A percentile compares a stretch with the other conserved stretches of the same genome.
Evolutionary conservation across 2,329 filamentous ascomycete species (phyloP).

Genomic region (Madurella fahalii): DNA sequence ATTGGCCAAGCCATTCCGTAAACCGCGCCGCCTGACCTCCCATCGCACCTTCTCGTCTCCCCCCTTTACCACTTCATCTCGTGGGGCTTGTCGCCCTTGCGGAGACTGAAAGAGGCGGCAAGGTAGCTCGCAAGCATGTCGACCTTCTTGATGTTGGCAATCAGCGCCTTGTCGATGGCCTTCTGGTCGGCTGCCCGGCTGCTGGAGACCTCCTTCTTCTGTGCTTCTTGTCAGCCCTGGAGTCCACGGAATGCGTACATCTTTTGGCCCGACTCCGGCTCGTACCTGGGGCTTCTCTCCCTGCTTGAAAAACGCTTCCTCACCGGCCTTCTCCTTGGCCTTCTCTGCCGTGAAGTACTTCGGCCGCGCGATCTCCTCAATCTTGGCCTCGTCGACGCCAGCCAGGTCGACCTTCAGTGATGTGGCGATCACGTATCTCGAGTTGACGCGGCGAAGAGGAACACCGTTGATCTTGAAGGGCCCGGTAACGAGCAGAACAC

Average conservation of each 20-base stretch:
- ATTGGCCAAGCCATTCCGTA: constrained; percentile 55
- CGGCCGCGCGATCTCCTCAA: constrained; percentile 67
- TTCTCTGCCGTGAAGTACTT: constrained; percentile 98
- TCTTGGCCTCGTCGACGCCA: constrained; percentile 87
- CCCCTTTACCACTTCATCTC: constrained; percentile 91
- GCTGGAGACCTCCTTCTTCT: constrained; percentile 97
- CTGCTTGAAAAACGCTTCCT: constrained; percentile 99
- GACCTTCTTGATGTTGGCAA: constrained; percentile 98
- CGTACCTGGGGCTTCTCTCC: constrained; percentile 95
- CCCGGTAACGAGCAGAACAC: constrained; percentile 97
- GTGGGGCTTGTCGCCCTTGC: constrained; percentile 99
- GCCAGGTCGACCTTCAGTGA: constrained; percentile 79
- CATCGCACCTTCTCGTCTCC: constrained; percentile 19
- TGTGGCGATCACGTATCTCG: constrained; percentile 90
- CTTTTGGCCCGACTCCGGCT: not conserved
- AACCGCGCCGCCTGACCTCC: constrained; percentile 35
- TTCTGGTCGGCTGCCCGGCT: constrained; percentile 96
- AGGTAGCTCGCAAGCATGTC: constrained; percentile 92
- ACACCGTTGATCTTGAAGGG: constrained; percentile 99
- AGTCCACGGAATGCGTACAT: not conserved
- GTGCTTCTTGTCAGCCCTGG: constrained; percentile 39
- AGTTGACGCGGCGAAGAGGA: constrained; percentile 89
- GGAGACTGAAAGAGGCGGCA: constrained; percentile 92
- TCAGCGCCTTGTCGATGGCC: constrained; percentile 92
- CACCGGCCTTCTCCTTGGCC: constrained; percentile 87